Evolutionary conservation across 345 rosid species (phyloP), one percentile per base, ranked within the genome.

Genomic region (Excoecaria agallocha): DNA sequence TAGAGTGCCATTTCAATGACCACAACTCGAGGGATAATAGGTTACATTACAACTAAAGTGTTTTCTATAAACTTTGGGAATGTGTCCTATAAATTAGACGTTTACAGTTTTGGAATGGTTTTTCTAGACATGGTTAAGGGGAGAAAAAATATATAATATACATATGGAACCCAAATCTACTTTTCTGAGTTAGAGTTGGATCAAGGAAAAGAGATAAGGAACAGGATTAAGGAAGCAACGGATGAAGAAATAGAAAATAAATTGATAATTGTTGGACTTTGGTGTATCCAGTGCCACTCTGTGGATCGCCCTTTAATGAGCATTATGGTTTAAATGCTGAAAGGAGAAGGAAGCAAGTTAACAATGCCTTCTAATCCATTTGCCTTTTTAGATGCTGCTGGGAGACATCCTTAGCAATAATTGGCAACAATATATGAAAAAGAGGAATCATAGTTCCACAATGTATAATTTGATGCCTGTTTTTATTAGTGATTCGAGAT

Each of bases 131-230:
- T n/a, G n/a, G 81, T 78, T 30, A 76, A 41, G 55, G 77, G 77
- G 22, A 60, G 81, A 66, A 73, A 78, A n/a, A 63, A 74, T 2
- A 8, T 60, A 6, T 56, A 69, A 15, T 73, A 20, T 9, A 59
- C 58, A 0, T 55, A 12, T 12, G 38, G 16, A 11, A n/a, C 55
- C 11, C 70, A 77, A 5, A 22, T 77, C 17, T 51, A 52, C 66
- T 77, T 77, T 13, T 67, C 66, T 1, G 66, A 71, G 19, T 72
- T 59, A 68, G 52, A 4, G 8, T 63, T 72, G 45, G 75, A 72
- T 1, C 45, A 46, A 15, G 75, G 75, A 30, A 60, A 72, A 2
- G 75, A 72, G 37, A 59, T 72, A n/a, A 35, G 75, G 35, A 46
- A 61, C 49, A 6, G 49, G 1, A 62, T 61, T 3, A 56, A 72